Percentiles rank a stretch among this genome's conserved stretches.
Evolutionary conservation across 1,284 basidiomycete species (phyloP).

Genomic region (Pulveroboletus sp.): DNA sequence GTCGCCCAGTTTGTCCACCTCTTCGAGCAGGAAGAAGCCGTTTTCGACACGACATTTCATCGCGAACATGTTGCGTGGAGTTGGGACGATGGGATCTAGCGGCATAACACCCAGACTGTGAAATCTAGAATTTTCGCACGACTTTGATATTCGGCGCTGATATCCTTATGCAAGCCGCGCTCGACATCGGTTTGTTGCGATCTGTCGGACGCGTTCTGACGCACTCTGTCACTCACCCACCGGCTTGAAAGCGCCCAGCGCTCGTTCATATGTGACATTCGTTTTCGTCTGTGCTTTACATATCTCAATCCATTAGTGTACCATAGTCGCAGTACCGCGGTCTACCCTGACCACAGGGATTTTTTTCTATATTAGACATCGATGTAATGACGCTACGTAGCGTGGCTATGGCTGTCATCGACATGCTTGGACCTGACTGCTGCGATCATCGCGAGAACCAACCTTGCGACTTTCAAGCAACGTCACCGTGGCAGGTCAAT

Average conservation of each 20-base stretch:
- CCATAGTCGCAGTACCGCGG: background rate
- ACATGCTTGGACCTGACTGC: too few species aligned
- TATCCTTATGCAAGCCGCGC: background rate
- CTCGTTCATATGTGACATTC: background rate
- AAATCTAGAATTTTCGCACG: background rate
- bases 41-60: conserved; percentile 26
- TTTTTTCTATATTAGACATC: background rate
- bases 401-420: background rate
- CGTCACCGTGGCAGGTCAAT: too few species aligned
- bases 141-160: too few species aligned
- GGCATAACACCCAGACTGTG: conserved; percentile 4
- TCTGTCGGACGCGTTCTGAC: too few species aligned
- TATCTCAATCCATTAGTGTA: background rate
- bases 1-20: conserved; percentile 8
- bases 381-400: background rate
- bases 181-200: background rate
- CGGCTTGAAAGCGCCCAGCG: background rate
- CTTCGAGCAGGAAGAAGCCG: conserved; percentile 12
- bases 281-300: background rate
- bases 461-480: too few species aligned
- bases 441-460: too few species aligned
- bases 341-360: too few species aligned
- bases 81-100: conserved; percentile 25
- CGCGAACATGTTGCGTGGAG: conserved; percentile 32
- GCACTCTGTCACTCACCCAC: background rate